phyloP scores from a whole-genome alignment of 2,329 filamentous ascomycete species.

The Pestalotiopsis sp. region DNA sequence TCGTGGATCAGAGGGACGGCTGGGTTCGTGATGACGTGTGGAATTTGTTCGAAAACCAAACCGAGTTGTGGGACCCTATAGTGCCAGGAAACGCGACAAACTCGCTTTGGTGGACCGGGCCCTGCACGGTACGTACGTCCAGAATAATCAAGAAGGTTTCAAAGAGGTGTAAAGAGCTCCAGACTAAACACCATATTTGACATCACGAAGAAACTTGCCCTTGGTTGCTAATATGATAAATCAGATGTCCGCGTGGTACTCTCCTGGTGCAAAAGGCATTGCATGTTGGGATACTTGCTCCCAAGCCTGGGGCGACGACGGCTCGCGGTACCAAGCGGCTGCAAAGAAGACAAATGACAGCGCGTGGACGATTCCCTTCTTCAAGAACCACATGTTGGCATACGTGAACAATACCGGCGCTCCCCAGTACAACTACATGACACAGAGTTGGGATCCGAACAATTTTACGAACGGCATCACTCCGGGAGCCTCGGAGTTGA shows the following conservation, averaged over 20 bases:
- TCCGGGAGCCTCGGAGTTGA: conserved; percentile 7
- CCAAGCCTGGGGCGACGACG: neutral
- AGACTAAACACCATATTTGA: neutral
- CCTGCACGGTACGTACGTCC: neutral
- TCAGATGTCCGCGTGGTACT: neutral
- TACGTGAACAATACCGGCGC: neutral
- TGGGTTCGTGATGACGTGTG: conserved; percentile 23
- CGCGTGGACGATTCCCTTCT: neutral
- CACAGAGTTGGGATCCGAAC: neutral
- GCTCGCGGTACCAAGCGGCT: neutral
- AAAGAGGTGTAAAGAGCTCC: neutral
- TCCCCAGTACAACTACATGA: neutral
- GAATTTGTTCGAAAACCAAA: conserved; percentile 20
- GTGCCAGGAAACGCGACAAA: conserved; percentile 15
- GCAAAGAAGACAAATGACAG: neutral
- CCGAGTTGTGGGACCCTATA: conserved; percentile 19
- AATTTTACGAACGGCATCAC: neutral
- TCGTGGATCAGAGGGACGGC: conserved; percentile 16
- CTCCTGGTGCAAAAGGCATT: neutral
- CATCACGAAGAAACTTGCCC: neutral
- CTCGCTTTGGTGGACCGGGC: neutral
- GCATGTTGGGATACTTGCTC: neutral
- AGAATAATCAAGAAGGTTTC: neutral
- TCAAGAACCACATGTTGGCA: neutral
- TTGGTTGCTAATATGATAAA: neutral